These are phyloP conservation scores for Baorangia bicolor DNA, from an alignment of 768 basidiomycete genomes.

Conservation along the genomic window DNA sequence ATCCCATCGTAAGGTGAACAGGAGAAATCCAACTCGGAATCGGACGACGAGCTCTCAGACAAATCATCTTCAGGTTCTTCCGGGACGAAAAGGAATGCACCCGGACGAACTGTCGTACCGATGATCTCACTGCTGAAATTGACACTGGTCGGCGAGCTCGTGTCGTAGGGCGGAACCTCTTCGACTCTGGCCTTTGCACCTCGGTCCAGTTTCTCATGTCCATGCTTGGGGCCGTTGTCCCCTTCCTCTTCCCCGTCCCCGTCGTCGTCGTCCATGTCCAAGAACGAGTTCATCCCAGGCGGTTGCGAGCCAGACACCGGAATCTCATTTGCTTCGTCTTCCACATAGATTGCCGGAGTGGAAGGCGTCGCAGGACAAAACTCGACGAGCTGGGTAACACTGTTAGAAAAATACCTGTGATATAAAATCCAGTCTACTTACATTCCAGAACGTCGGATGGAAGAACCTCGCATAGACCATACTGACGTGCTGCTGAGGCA, in stretches of 20 bases:
- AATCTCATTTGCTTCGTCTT: constrained; percentile 13
- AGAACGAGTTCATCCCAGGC: constrained; percentile 14
- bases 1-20: not conserved
- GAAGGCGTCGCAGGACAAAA: constrained; percentile 13
- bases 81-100: constrained; percentile 14
- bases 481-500: constrained; percentile 9
- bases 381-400: constrained; percentile 7
- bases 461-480: constrained; percentile 24
- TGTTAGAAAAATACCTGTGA: not conserved
- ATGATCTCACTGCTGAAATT: constrained; percentile 16
- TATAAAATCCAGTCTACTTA: not conserved
- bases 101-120: constrained; percentile 6
- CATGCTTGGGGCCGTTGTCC: not conserved
- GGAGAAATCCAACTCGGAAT: not conserved
- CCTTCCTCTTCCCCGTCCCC: not conserved
- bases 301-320: constrained; percentile 1
- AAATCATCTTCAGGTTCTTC: not conserved
- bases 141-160: not conserved
- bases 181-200: not conserved
- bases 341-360: constrained; percentile 19
- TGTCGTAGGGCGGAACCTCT: constrained; percentile 15
- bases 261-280: constrained; percentile 11
- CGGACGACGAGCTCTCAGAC: not conserved
- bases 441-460: constrained; percentile 23
- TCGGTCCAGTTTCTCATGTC: not conserved